Evolutionary conservation across 75 land plant species (phyloP), one percentile per base, ranked within the genome.

Genomic region (Cunninghamia lanceolata): DNA sequence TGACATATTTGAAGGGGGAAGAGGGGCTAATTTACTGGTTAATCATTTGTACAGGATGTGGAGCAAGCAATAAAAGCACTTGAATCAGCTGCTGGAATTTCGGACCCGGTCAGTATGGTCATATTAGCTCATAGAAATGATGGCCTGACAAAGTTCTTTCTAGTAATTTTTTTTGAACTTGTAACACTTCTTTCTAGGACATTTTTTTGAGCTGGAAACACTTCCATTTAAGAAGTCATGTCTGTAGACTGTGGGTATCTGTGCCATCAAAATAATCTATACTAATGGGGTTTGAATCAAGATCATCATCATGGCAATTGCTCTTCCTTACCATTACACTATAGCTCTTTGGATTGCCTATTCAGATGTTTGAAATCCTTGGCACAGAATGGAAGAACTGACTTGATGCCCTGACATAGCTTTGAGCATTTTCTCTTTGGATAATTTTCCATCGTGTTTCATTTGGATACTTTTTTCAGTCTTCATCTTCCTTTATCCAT

Each of bases 31-130:
- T 45, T 45, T 42, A 45, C 15, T n/a, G 3, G 46, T 43, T n/a
- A 25, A 80, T 80, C 30, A 45, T 45, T 80, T 80, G 2, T 43
- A 80, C 91, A 98, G 98, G 95, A 93, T 50, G 93, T 98, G 13
- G 95, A 94, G 82, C 83, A 87, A 30, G 96, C 98, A 34, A 94
- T 98, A 71, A 70, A 56, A 76, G 88, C 85, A 52, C 89, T 98
- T 25, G 99, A 98, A 90, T 89, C 86, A 13, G 38, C 82, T 28
- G 86, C 85, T 84, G 99, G 99, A 54, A 89, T 96, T 17, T 40
- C 88, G 35, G 95, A 94, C 73, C 99, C 99, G 11, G 99, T 84
- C 39, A 21, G 80, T 38, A 52, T 21, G 4, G 81, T 46, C 0
- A 14, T 52, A 84, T 56, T 46, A 46, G 85, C 83, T 42, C 40